Evolutionary conservation across 78 protist genomes (phyloP), one percentile per base, ranked within the genome.

Genomic region (Planoprotostelium fungivorum): DNA sequence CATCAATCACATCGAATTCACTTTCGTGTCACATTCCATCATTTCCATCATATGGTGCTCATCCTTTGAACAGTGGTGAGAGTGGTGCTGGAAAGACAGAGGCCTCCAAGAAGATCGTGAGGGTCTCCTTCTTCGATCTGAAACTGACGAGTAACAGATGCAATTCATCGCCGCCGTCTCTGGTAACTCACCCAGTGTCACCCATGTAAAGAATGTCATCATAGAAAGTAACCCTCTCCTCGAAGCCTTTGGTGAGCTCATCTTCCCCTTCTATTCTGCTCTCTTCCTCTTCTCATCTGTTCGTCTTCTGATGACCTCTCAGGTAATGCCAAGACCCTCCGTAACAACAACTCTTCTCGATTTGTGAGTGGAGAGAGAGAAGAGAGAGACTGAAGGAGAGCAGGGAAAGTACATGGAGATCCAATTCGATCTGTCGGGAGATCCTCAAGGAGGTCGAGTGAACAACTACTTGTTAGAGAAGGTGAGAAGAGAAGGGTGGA

Each of bases 191-290:
- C 90, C 90, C 28, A 91, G 89, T 63, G 94, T 93, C 38, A 51
- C 92, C 38, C 37, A 91, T 9, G 94, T 96, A 34, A 96, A 96
- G 86, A 91, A 94, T 86, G 88, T 92, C 84, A 92, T 96, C 84
- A 86, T 95, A 38, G 98, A 96, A 63, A 87, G 93, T 34, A 96
- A 96, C 92, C 98, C 98, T 34, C 34, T 96, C 28, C 93, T 96
- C 36, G 98, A 96, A 37, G 97, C 98, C 36, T 97, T 97, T 89
- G 99, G 98, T 36, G 90, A 97, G 92, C 98, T 97, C 0, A 96
- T 94, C 84, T 96, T 97, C 9, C 83, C 93, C 51, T 84, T 96
- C 37, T 96, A 97, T 63, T 93, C 95, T 90, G 96, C 96, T 89
- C 93, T 96, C 38, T 91, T 95, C 5, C 89, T 97, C 34, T 97